Base-by-base conservation (phyloP, 2,329 filamentous ascomycete genomes). In the Myriosclerotinia duriaeana region DNA sequence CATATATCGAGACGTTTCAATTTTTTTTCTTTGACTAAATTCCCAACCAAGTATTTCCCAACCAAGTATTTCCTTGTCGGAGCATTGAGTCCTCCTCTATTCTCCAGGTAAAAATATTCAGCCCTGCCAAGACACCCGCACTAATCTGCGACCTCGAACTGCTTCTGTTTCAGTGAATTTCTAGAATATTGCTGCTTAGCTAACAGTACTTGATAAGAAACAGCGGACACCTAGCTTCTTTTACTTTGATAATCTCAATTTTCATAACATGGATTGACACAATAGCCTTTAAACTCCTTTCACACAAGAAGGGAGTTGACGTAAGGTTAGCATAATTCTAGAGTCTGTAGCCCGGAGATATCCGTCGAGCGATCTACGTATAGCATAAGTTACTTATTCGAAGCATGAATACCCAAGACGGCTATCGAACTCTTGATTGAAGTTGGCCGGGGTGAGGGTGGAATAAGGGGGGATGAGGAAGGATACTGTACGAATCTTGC, bases 341-440 rank as follows among this genome's bases (percentile, higher is more conserved):
- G n/a, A 54, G 17, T 50, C 44, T 38, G 20, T 17, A 50, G 15
- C 30, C n/a, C n/a, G 30, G 12, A n/a, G 30, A 60, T 60, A 60
- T 50, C n/a, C 30, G 38, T 22, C 30, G 9, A 50, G 14, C 30
- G 7, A 38, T 34, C 11, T 50, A 26, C 17, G 17, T 22, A 38
- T 26, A 26, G 34, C 12, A 11, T 36, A 36, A 17, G 4, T 50
- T 48, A 22, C n/a, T 14, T 48, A 8, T 5, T 26, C 12, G 20
- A 50, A 46, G 20, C 36, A 26, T 36, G 20, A 50, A 50, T 60
- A 14, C 44, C n/a, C 58, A 61, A 38, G 34, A 61, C 58, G 34
- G n/a, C 44, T 26, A 42, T 6, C 30, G 15, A 48, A 17, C 8
- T 9, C 22, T 14, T 34, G 42, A 36, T 20, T 14, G 42, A 46